phyloP scores from a whole-genome alignment of 495 filamentous ascomycete genomes.

The Apodospora peruviana region DNA sequence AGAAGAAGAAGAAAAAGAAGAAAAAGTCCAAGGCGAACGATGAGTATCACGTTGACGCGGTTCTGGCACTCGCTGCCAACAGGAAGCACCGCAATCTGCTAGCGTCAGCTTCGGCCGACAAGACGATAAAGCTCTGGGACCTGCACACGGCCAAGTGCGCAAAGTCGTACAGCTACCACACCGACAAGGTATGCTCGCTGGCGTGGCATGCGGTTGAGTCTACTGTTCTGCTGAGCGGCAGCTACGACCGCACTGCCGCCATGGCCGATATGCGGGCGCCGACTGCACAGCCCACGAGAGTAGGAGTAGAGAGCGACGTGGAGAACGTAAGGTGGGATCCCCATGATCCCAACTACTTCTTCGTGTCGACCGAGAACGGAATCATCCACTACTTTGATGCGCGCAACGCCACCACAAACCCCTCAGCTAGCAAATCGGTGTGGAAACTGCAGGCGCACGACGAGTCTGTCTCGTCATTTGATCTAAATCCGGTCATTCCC shows the following conservation, averaged over 20 bases:
- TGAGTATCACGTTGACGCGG: slow-evolving; percentile 88
- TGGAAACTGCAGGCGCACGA: slow-evolving; percentile 97
- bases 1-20: slow-evolving; percentile 75
- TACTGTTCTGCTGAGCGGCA: slow-evolving; percentile 82
- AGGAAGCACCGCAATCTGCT: slow-evolving; percentile 88
- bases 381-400: slow-evolving; percentile 83
- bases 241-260: slow-evolving; percentile 89
- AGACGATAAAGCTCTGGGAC: slow-evolving; percentile 97
- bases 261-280: slow-evolving; percentile 92
- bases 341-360: slow-evolving; percentile 89
- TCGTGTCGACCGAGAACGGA: slow-evolving; percentile 86
- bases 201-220: slow-evolving; percentile 87
- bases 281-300: slow-evolving; percentile 67
- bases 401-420: slow-evolving; percentile 60
- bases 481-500: slow-evolving; percentile 81
- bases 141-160: slow-evolving; percentile 85
- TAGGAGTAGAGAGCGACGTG: slow-evolving; percentile 92
- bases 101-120: slow-evolving; percentile 93
- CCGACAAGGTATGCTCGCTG: slow-evolving; percentile 92
- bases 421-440: slow-evolving; percentile 69
- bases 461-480: slow-evolving; percentile 88
- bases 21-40: slow-evolving; percentile 84
- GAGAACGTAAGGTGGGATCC: slow-evolving; percentile 90
- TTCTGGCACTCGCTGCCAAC: slow-evolving; percentile 86
- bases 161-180: slow-evolving; percentile 86